These are phyloP conservation scores for Cyclotella atomus DNA, from an alignment of 108 stramenopile species.

Conservation along the genomic window DNA sequence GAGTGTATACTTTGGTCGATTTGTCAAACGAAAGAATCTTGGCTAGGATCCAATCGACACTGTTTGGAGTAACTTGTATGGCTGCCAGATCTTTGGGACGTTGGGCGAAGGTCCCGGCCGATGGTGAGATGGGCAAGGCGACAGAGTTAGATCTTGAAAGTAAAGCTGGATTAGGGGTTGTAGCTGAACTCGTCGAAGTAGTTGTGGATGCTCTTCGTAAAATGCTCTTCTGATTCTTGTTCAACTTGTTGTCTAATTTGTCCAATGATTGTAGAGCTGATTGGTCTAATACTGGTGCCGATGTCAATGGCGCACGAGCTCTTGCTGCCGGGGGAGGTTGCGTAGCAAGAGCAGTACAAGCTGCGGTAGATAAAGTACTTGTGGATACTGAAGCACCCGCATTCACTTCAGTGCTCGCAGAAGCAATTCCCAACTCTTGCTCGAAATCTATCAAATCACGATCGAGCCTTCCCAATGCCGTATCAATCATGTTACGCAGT, in stretches of 20 bases:
- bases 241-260: not conserved
- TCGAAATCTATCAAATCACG: slow-evolving; percentile 70
- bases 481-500: slow-evolving; percentile 62
- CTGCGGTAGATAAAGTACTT: too few relatives aligned
- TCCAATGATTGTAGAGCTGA: not conserved
- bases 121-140: slow-evolving; percentile 8
- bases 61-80: slow-evolving; percentile 64
- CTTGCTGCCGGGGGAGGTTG: not conserved
- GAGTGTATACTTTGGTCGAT: slow-evolving; percentile 64
- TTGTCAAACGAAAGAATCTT: slow-evolving; percentile 77
- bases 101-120: slow-evolving; percentile 17
- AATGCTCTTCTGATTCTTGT: not conserved
- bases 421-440: slow-evolving; percentile 35
- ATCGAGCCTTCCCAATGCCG: slow-evolving; percentile 64
- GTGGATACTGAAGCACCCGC: too few relatives aligned
- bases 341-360: too few relatives aligned
- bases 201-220: slow-evolving; percentile 10
- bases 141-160: slow-evolving; percentile 9
- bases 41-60: slow-evolving; percentile 86
- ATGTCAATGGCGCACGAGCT: not conserved
- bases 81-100: slow-evolving; percentile 80
- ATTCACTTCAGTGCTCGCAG: too few relatives aligned
- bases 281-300: not conserved
- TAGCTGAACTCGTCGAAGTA: slow-evolving; percentile 18
- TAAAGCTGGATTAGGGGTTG: not conserved